A percentile compares a stretch with the other conserved stretches of the same genome.
phyloP scores from a whole-genome alignment of 495 filamentous ascomycete genomes.

The Hypoxylon lienhwacheense region DNA sequence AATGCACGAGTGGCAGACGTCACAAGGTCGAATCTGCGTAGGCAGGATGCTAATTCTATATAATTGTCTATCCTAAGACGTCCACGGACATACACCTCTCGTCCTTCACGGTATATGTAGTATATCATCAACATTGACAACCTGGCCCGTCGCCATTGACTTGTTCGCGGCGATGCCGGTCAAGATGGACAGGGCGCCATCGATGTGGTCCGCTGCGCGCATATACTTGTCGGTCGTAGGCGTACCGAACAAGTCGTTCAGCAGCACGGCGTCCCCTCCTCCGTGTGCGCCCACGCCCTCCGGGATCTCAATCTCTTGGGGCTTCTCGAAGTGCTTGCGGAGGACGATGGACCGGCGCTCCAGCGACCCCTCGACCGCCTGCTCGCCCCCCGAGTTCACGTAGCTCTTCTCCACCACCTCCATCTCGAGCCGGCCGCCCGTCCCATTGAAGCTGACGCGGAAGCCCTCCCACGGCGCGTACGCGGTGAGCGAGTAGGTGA shows the following conservation, averaged over 20 bases:
- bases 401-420: slow-evolving; percentile 55
- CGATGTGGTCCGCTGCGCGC: slow-evolving; percentile 52
- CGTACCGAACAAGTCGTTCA: slow-evolving; percentile 52
- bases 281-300: slow-evolving; percentile 48
- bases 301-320: slow-evolving; percentile 46
- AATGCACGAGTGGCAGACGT: no score
- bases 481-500: slow-evolving; percentile 52
- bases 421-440: slow-evolving; percentile 48
- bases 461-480: slow-evolving; percentile 56
- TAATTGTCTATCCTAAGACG: slow-evolving; percentile 3
- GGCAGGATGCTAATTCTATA: background rate
- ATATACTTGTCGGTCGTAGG: slow-evolving; percentile 47
- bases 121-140: slow-evolving; percentile 51
- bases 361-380: slow-evolving; percentile 47
- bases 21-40: background rate
- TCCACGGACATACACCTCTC: slow-evolving; percentile 1
- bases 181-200: slow-evolving; percentile 58
- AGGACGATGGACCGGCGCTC: slow-evolving; percentile 44
- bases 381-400: slow-evolving; percentile 52
- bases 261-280: slow-evolving; percentile 49
- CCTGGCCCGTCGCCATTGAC: slow-evolving; percentile 56
- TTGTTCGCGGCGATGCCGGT: slow-evolving; percentile 61
- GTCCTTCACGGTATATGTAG: slow-evolving; percentile 37
- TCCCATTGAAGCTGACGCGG: slow-evolving; percentile 52
- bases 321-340: slow-evolving; percentile 49